Evolutionary conservation across 495 filamentous ascomycete genomes (phyloP).

Genomic region (Diplogelasinospora grovesii): DNA sequence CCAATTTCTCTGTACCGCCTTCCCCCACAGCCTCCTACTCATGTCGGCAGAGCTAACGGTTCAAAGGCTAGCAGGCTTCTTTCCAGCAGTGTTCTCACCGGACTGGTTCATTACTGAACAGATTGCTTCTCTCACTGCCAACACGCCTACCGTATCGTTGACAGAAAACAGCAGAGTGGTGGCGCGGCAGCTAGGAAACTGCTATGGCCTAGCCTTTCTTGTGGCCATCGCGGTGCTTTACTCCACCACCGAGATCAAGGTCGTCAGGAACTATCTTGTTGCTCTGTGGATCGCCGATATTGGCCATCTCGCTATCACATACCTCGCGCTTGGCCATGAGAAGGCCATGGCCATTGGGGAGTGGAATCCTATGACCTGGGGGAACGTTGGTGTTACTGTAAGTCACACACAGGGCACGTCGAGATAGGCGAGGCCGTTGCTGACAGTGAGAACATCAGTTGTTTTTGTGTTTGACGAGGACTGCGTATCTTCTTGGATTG

Average conservation of each 20-base stretch:
- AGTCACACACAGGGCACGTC: no score
- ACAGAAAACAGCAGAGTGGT: slow-evolving; percentile 23
- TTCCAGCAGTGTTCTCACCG: slow-evolving; percentile 48
- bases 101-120: slow-evolving; percentile 56
- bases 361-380: slow-evolving; percentile 70
- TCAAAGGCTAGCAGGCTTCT: slow-evolving; percentile 47
- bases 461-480: slow-evolving; percentile 48
- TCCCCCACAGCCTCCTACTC: slow-evolving; percentile 4
- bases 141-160: slow-evolving; percentile 21
- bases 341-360: slow-evolving; percentile 43
- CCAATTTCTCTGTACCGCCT: slow-evolving; percentile 55
- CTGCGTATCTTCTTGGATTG: slow-evolving; percentile 49
- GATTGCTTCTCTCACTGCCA: slow-evolving; percentile 35
- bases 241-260: slow-evolving; percentile 54
- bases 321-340: slow-evolving; percentile 49
- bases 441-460: background rate
- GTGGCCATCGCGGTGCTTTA: slow-evolving; percentile 55
- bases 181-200: slow-evolving; percentile 54
- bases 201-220: slow-evolving; percentile 59
- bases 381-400: slow-evolving; percentile 62
- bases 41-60: slow-evolving; percentile 2
- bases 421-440: no score
- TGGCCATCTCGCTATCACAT: slow-evolving; percentile 61
- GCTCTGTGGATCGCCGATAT: slow-evolving; percentile 61
- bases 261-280: slow-evolving; percentile 61